A percentile compares a stretch with the other conserved stretches of the same genome.
phyloP scores from a whole-genome alignment of 768 basidiomycete species.

The Lactarius indigo region DNA sequence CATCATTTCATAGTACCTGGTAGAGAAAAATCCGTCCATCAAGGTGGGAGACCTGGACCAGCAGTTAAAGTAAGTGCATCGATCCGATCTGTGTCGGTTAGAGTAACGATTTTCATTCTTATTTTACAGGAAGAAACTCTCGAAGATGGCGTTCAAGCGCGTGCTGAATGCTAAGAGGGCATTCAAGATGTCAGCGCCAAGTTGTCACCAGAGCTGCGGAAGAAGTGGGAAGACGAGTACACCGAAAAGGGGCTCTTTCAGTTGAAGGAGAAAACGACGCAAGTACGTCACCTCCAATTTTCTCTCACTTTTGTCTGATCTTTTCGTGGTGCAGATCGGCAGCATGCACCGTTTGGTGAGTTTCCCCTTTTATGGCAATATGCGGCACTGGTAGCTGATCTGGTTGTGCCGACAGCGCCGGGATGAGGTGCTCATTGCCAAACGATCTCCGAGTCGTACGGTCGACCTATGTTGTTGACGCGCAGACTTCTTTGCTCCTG shows the following conservation, averaged over 20 bases:
- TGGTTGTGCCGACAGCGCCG: not conserved
- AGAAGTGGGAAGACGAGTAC: not conserved
- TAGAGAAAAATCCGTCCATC: slow-evolving; percentile 11
- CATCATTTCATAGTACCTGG: not conserved
- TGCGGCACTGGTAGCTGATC: too few relatives aligned
- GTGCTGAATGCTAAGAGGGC: not conserved
- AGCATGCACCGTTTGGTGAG: slow-evolving; percentile 10
- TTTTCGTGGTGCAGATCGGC: slow-evolving; percentile 4
- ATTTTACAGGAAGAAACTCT: slow-evolving; percentile 3
- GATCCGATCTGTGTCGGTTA: not conserved
- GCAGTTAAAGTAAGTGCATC: slow-evolving; percentile 10
- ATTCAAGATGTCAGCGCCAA: not conserved
- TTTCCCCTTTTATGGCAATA: not conserved
- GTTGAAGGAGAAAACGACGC: not conserved
- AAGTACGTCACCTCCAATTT: not conserved
- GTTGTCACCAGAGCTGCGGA: not conserved
- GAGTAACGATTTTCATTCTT: too few relatives aligned
- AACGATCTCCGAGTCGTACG: not conserved
- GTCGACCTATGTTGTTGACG: not conserved
- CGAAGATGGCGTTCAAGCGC: slow-evolving; percentile 10
- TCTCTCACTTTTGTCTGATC: not conserved
- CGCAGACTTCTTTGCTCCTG: not conserved
- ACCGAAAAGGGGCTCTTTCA: not conserved
- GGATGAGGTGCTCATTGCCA: slow-evolving; percentile 6
- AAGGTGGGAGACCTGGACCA: slow-evolving; percentile 3